phyloP scores from a whole-genome alignment of 169 alveolate genomes.

The Amoebophrya sp. region DNA sequence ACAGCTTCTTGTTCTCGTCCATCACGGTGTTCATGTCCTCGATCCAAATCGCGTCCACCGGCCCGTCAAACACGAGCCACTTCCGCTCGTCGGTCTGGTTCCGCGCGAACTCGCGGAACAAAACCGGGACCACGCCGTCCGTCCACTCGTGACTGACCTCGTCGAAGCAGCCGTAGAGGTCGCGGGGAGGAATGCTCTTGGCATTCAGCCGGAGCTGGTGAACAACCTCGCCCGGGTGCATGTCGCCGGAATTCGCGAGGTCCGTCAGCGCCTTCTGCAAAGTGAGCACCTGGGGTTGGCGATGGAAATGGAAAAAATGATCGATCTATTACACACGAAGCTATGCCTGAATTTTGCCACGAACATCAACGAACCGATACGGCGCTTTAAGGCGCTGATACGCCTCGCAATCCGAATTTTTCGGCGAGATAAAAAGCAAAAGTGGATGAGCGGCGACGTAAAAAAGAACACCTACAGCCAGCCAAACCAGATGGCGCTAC shows the following conservation, averaged over 20 bases:
- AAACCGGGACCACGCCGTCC: constrained; percentile 70
- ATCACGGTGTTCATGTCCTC: constrained; percentile 82
- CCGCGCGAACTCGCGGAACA: constrained; percentile 56
- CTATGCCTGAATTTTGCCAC: too few relatives aligned
- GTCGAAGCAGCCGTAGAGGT: constrained; percentile 66
- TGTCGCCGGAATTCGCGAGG: constrained; percentile 57
- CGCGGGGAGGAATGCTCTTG: constrained; percentile 61
- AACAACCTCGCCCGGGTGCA: constrained; percentile 55
- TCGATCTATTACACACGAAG: too few relatives aligned
- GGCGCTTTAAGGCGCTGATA: too few relatives aligned
- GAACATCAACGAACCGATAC: too few relatives aligned
- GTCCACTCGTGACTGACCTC: constrained; percentile 75
- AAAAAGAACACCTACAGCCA: too few relatives aligned
- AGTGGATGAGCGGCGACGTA: too few relatives aligned
- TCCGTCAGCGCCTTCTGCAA: constrained; percentile 69
- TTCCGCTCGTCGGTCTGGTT: constrained; percentile 61
- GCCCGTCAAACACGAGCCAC: constrained; percentile 83
- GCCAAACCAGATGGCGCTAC: too few relatives aligned
- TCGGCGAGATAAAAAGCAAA: too few relatives aligned
- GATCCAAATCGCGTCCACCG: constrained; percentile 87
- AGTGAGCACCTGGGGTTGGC: constrained; percentile 12
- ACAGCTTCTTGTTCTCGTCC: constrained; percentile 83
- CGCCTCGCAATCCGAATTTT: too few relatives aligned
- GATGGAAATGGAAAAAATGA: too few relatives aligned
- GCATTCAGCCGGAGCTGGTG: constrained; percentile 64